Base-by-base conservation (phyloP, 139 green algal genomes). In the Chlamydomonas asymmetrica region DNA sequence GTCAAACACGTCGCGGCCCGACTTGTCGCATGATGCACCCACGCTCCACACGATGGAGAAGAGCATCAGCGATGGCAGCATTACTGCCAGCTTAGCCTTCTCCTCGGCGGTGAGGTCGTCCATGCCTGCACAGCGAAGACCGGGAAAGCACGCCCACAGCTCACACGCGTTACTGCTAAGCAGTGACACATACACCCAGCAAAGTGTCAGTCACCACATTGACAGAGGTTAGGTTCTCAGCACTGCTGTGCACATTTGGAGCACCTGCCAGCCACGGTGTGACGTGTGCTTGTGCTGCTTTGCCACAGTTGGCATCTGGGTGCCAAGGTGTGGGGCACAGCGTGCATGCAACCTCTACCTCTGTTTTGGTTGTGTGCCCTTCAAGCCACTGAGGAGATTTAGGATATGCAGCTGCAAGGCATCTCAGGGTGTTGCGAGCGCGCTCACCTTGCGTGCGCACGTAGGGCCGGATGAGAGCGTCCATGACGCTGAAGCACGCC, bases 21-120 rank as follows among this genome's bases (percentile, higher is more conserved):
- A 59, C 73, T 88, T 91, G 84, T 94, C 88, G 52, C 86, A 93
- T 20, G 82, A 86, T 38, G 84, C 89, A 34, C 92, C 90, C 20
- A 96, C 6, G 31, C 83, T 92, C 92, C 92, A 97, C 5, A 90
- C 82, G 25, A 93, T 73, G 18, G 81, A 76, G 78, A 97, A 96
- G 4, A 96, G 50, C 63, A 95, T 90, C 13, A 91, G 67, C 29
- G 73, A 72, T 35, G 85, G 85, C 43, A 94, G 59, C 56, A 86
- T 79, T 34, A 13, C 49, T 0, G 52, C 50, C 39, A 91, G 77
- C 4, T 63, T 39, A 2, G 32, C 72, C 31, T 84, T 56, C 66
- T 90, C 88, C 54, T 92, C 89, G 3, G 68, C 45, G 0, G 34
- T 87, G 20, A 88, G 83, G 9, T 71, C 63, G 4, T 88, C 81